Evolutionary conservation across 2,329 filamentous ascomycete species (phyloP).

Genomic region (Ascochyta viciae-villosae): DNA sequence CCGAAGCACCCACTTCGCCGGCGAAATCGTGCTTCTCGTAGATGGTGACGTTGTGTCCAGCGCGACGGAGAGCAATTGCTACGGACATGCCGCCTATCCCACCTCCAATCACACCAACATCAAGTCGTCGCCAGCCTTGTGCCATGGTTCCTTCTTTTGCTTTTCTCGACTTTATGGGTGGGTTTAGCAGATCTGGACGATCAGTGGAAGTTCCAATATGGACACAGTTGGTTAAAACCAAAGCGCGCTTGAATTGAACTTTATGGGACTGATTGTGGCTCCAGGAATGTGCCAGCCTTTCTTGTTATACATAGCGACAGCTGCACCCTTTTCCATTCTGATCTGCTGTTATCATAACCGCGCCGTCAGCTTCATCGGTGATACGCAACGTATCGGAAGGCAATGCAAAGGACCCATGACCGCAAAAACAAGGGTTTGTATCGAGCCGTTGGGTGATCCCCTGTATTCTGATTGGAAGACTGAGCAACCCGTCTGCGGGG

Average conservation of each 20-base stretch:
- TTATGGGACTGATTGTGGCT: background rate
- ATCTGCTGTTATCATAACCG: slow-evolving; percentile 10
- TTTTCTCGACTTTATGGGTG: background rate
- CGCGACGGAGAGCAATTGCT: slow-evolving; percentile 60
- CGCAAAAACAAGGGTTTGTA: background rate
- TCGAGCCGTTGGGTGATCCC: no score
- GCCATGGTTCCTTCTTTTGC: slow-evolving; percentile 8
- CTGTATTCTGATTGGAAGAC: slow-evolving; percentile 3
- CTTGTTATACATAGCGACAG: slow-evolving; percentile 5
- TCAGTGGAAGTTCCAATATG: background rate
- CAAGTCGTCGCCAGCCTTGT: slow-evolving; percentile 32
- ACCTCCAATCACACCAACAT: slow-evolving; percentile 57
- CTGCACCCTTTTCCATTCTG: background rate
- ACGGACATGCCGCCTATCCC: slow-evolving; percentile 62
- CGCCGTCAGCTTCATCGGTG: slow-evolving; percentile 10
- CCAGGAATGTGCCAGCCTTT: background rate
- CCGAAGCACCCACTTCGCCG: slow-evolving; percentile 66
- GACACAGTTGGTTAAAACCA: background rate
- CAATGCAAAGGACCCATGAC: background rate
- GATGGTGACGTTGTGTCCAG: slow-evolving; percentile 65
- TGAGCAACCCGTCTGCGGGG: slow-evolving; percentile 1
- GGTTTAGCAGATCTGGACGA: background rate
- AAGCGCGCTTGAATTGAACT: background rate
- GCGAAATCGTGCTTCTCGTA: slow-evolving; percentile 72
- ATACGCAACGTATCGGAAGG: slow-evolving; percentile 14